A percentile compares a stretch with the other conserved stretches of the same genome.
phyloP scores from a whole-genome alignment of 176 grass and related monocot species.

The Thalia dealbata region DNA sequence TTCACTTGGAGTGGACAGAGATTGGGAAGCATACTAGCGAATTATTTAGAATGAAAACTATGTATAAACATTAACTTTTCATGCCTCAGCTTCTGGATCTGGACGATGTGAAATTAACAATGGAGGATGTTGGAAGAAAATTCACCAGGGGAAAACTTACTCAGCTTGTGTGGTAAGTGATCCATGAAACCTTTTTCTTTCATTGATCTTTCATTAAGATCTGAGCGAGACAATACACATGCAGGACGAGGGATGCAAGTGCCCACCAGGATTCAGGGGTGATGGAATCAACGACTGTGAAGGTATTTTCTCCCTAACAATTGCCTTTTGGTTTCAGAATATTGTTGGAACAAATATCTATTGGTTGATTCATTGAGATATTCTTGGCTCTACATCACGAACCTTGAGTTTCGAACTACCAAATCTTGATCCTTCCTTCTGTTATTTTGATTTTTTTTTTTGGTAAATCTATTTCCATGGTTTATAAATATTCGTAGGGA shows the following conservation, averaged over 20 bases:
- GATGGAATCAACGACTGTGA: constrained; percentile 72
- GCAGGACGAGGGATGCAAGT: constrained; percentile 82
- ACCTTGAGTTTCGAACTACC: background rate
- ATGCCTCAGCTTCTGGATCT: constrained; percentile 56
- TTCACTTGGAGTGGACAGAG: too few relatives aligned
- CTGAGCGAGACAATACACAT: background rate
- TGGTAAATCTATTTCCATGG: background rate
- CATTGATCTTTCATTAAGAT: background rate
- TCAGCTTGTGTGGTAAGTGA: constrained; percentile 79
- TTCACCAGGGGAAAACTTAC: constrained; percentile 42
- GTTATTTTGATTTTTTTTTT: too few relatives aligned
- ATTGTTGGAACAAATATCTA: background rate
- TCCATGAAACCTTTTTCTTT: constrained; percentile 2
- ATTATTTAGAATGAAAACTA: background rate
- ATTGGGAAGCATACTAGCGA: background rate
- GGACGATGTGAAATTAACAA: constrained; percentile 83
- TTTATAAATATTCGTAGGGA: background rate
- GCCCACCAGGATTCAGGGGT: constrained; percentile 67
- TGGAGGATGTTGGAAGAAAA: constrained; percentile 92
- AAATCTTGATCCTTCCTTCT: background rate
- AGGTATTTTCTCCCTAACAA: constrained; percentile 31
- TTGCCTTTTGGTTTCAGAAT: background rate
- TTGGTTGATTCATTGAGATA: background rate
- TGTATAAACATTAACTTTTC: background rate
- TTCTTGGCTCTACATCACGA: background rate